Base-by-base conservation (phyloP, 2,329 filamentous ascomycete species). In the Annulohypoxylon truncatum region DNA sequence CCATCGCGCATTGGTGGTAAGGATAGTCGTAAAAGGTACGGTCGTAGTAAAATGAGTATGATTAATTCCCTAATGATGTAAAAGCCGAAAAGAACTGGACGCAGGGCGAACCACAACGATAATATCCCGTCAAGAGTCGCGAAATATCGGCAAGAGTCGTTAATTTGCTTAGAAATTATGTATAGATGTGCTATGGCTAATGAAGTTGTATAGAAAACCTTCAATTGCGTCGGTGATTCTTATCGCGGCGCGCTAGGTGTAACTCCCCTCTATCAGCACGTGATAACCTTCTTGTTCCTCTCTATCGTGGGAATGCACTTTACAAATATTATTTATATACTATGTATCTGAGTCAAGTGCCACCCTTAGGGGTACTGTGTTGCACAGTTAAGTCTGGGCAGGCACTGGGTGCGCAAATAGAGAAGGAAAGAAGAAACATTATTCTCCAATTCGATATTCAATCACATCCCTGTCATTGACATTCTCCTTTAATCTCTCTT, bases 1-100 rank as follows among this genome's bases (percentile, higher is more conserved):
- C 78, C 83, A 85, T 85, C 64, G 72, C 68, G 68, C 71, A 73
- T 72, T 63, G 63, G 63, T 47, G 54, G 59, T 54, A 26, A 20
- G 22, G 15, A 35, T 46, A 47, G n/a, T 61, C 7, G 22, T 56
- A 35, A 51, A 29, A 26, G 22, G 22, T 59, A 62, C 15, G 13
- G 40, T 42, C n/a, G 38, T 31, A 29, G 24, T 55, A 53, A 53
- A 53, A 35, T 58, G 62, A 46, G 57, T 63, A 52, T 61, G 47
- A 55, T 54, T 48, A 42, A 55, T 52, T 38, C 26, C 22, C 4
- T 29, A 47, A 54, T 31, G 28, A 26, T 57, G 35, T 12, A 13
- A 44, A 42, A 54, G 29, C 48, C 42, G 40, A 35, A 20, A 51
- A 48, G 22, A 22, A 54, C 12, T 51, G n/a, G 35, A 22, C 8